A percentile compares a stretch with the other conserved stretches of the same genome.
These are phyloP conservation scores for Mitragyna speciosa DNA, from an alignment of 257 asterid genomes.

Conservation along the genomic window DNA sequence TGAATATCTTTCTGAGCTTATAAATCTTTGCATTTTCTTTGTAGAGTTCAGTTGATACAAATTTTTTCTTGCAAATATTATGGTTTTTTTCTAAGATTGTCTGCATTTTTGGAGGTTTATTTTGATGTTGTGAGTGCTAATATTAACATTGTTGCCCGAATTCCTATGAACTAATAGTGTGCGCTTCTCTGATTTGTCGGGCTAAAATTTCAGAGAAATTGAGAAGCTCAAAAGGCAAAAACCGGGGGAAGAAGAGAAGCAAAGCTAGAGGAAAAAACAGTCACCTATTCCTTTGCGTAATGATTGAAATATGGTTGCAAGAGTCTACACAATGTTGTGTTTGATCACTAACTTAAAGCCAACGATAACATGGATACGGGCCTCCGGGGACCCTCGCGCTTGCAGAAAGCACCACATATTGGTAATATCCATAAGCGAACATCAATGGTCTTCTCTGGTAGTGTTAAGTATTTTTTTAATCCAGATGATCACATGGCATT, in stretches of 20 bases:
- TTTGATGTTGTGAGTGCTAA: not conserved
- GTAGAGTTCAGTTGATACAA: not conserved
- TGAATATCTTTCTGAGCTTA: not conserved
- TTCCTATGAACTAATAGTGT: not conserved
- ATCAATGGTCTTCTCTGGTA: slow-evolving; percentile 4
- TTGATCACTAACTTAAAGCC: slow-evolving; percentile 16
- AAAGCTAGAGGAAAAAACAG: not conserved
- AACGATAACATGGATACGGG: slow-evolving; percentile 15
- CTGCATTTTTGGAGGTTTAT: slow-evolving; percentile 1
- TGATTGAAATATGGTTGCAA: slow-evolving; percentile 9
- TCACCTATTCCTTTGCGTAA: slow-evolving; percentile 17
- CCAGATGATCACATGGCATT: slow-evolving; percentile 8
- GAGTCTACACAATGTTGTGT: slow-evolving; percentile 13
- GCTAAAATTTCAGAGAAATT: slow-evolving; percentile 5
- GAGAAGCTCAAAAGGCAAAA: slow-evolving; percentile 1
- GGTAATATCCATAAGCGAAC: slow-evolving; percentile 1
- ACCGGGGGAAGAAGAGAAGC: not conserved
- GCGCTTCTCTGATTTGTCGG: slow-evolving; percentile 10
- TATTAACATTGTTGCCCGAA: not conserved
- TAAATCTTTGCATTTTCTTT: not conserved
- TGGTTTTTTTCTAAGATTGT: not conserved
- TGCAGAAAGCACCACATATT: slow-evolving; percentile 23
- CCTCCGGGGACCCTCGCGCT: slow-evolving; percentile 26
- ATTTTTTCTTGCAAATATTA: not conserved
- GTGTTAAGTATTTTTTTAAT: slow-evolving; percentile 17